Base-by-base conservation (phyloP, 768 basidiomycete species). In the Leucocoprinus leucothites region DNA sequence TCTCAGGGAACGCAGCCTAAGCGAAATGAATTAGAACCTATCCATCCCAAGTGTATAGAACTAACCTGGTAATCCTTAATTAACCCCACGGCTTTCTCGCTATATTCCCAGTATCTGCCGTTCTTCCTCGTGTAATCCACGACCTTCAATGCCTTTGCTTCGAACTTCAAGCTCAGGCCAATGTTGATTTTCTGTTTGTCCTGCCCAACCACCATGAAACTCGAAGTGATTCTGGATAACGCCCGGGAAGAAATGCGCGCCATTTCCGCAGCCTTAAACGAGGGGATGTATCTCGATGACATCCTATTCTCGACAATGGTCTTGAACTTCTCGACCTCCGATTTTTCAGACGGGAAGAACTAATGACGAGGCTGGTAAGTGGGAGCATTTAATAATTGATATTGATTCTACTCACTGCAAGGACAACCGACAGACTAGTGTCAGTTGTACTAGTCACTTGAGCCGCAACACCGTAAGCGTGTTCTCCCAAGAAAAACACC, bases 111-210 rank as follows among this genome's bases (percentile, higher is more conserved):
- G 31, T 83, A 78, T 7, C 85, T 74, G 8, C 86, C 87, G 25
- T 87, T 83, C 71, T 96, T 95, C 58, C 84, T 80, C 6, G 94
- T 88, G 70, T 97, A 98, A 58, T 91, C 90, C 43, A 97, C 78
- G 1, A 99, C 97, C 71, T 98, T 99, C 63, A 94, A 69, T 9
- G 85, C 82, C 71, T 97, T 98, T 11, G 84, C 90, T 65, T 99
- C 97, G 59, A 97, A 99, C 68, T 99, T 99, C 61, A 99, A 81
- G 66, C 91, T 92, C 40, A 99, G 79, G 2, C 97, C 97, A 26
- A 98, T 72, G 66, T 99, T 98, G 53, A 79, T 82, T 74, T 97
- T 98, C 56, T 82, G 77, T 8, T 80, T 80, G 63, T 92, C 92
- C 0, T 80, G 73, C 36, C 40, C 40, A 54, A 92, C 69, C 40